Conservation (phyloP, 371 early-diverging fungal genomes). For the Blakeslea trispora region DNA sequence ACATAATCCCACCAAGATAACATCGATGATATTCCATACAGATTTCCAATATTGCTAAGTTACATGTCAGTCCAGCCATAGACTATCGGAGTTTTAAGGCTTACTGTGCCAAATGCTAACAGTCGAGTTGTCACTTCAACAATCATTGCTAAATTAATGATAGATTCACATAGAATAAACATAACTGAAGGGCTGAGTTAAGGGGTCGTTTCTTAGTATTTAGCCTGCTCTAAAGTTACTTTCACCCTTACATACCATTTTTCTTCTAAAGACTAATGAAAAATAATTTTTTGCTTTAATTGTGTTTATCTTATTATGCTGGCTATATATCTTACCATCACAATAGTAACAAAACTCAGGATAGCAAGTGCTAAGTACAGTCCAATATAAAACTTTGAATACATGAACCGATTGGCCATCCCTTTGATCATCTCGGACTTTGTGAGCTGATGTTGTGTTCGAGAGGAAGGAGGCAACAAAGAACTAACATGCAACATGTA, state of each 20-base stretch:
- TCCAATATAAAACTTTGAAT: conserved; percentile 70
- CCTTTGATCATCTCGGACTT: conserved; percentile 68
- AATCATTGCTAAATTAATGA: conserved; percentile 78
- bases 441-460: conserved; percentile 59
- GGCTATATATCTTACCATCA: conserved; percentile 48
- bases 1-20: conserved; percentile 66
- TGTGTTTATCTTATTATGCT: too few species aligned
- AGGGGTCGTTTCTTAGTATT: too few species aligned
- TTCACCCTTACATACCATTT: conserved; percentile 51
- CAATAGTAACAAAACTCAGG: conserved; percentile 64
- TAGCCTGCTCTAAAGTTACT: too few species aligned
- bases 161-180: conserved; percentile 64
- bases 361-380: conserved; percentile 69
- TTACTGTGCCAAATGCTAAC: conserved; percentile 71
- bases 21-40: conserved; percentile 74
- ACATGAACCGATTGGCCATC: conserved; percentile 79
- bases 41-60: conserved; percentile 72
- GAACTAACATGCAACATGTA: background rate
- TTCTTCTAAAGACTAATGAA: conserved; percentile 40
- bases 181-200: conserved; percentile 42
- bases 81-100: too few species aligned
- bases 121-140: conserved; percentile 70
- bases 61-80: too few species aligned
- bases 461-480: conserved; percentile 11
- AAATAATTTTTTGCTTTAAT: too few species aligned